Percentiles rank a stretch among this genome's conserved stretches.
Conservation (phyloP, 169 alveolate species). For the Cystoisospora suis region DNA sequence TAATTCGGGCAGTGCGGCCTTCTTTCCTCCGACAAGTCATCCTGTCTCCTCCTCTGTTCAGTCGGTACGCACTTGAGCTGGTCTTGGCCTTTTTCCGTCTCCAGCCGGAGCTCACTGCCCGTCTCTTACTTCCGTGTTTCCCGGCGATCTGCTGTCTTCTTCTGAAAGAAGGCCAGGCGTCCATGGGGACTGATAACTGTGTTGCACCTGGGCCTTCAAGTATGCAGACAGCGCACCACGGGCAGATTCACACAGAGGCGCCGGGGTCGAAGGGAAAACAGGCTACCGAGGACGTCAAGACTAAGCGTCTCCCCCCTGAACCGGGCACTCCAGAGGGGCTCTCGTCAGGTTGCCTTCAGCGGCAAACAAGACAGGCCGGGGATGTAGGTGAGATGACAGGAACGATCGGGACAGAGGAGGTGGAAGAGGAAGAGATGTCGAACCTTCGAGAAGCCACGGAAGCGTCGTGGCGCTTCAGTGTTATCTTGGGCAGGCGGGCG, state of each 20-base stretch:
- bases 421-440: not conserved
- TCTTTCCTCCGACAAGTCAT: not conserved
- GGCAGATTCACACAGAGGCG: too few relatives aligned
- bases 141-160: not conserved
- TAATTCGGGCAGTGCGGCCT: not conserved
- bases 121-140: slow-evolving; percentile 5
- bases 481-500: not conserved
- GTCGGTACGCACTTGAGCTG: not conserved
- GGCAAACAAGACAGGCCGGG: not conserved
- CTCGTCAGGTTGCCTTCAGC: too few relatives aligned
- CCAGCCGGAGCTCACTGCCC: not conserved
- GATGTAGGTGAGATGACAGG: not conserved
- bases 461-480: not conserved
- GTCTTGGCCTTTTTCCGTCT: not conserved
- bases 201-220: too few relatives aligned
- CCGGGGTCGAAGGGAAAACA: too few relatives aligned
- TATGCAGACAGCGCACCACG: too few relatives aligned
- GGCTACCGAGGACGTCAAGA: too few relatives aligned
- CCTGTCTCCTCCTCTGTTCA: not conserved
- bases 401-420: not conserved
- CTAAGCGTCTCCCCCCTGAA: too few relatives aligned
- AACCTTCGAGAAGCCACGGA: not conserved
- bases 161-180: not conserved
- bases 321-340: too few relatives aligned
- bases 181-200: not conserved